Evolutionary conservation across 2,329 filamentous ascomycete species (phyloP), one percentile per base, ranked within the genome.

Genomic region (Curvularia sp.): DNA sequence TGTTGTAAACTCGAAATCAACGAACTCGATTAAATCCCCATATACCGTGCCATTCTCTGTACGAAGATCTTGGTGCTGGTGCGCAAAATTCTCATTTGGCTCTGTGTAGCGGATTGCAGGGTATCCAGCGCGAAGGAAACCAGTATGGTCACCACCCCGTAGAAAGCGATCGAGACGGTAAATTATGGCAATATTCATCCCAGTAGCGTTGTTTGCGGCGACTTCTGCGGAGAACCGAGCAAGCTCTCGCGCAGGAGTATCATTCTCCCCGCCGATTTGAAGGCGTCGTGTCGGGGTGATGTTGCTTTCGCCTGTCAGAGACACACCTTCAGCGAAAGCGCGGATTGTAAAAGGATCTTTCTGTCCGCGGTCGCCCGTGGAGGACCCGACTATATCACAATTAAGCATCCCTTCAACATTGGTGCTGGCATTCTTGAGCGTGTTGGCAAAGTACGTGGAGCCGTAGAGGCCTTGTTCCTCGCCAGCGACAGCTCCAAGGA

Each of bases 361-460:
- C 44, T 78, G 75, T 20, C 80, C 82, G 18, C 79, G 77, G 54
- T 81, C 79, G 8, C 79, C 81, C 1, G 74, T 79, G 1, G 80
- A 77, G 5, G 79, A 83, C 35, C 85, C 85, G 5, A 87, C 81
- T 55, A 86, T 85, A 71, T 87, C 84, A 74, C 84, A 83, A 62
- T 82, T 87, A 54, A 84, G 79, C 79, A 86, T 85, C 13, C 80
- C 85, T 71, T 85, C 83, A 3, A 87, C 83, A 65, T 86, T 82
- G 8, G 80, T 80, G 47, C 77, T 82, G 5, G 79, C 74, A 63
- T 85, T 84, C 31, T 80, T 81, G 50, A 85, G 80, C 0, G 80
- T 83, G 64, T 83, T 79, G 1, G 85, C 85, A 5, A 86, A 75
- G 71, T 82, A 82, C 3, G 76, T 74, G 4, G 83, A 75, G 3